These are phyloP conservation scores for Cinnamomum chago DNA, from an alignment of 164 flowering plant genomes.

Conservation along the genomic window DNA sequence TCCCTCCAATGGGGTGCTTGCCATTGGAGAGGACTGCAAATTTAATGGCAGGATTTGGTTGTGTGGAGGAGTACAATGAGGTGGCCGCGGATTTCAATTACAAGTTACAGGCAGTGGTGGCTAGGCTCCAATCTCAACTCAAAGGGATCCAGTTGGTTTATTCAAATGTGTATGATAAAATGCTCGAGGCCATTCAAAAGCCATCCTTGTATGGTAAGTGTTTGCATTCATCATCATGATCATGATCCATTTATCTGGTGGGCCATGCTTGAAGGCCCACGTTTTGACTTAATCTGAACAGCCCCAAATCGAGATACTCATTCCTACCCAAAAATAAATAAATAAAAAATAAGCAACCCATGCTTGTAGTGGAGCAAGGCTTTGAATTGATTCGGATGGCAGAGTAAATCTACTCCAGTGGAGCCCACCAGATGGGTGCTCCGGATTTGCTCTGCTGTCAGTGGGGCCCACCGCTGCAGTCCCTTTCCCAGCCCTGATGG, in stretches of 20 bases:
- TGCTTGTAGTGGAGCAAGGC: too few relatives aligned
- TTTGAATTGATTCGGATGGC: too few relatives aligned
- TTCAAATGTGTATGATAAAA: constrained; percentile 8
- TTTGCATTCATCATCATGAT: neutral
- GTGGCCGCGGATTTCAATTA: constrained; percentile 20
- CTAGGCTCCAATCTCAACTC: constrained; percentile 1
- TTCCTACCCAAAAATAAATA: too few relatives aligned
- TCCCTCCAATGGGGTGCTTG: constrained; percentile 74
- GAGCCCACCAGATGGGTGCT: too few relatives aligned
- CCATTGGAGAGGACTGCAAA: constrained; percentile 35
- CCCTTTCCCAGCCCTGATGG: too few relatives aligned
- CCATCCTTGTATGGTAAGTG: constrained; percentile 22
- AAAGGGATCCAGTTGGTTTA: constrained; percentile 10
- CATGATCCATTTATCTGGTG: neutral
- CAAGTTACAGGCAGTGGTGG: constrained; percentile 13
- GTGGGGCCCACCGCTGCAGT: too few relatives aligned
- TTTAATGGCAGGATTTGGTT: neutral
- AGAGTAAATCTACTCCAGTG: too few relatives aligned
- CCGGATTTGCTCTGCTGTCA: too few relatives aligned
- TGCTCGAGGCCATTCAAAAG: constrained; percentile 10
- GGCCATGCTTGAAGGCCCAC: too few relatives aligned
- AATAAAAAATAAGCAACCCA: too few relatives aligned
- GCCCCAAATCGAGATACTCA: too few relatives aligned
- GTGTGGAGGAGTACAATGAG: constrained; percentile 17
- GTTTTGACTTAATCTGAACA: neutral